A percentile compares a stretch with the other conserved stretches of the same genome.
Conservation (phyloP, 2,329 filamentous ascomycete genomes). For the Claviceps africana region DNA sequence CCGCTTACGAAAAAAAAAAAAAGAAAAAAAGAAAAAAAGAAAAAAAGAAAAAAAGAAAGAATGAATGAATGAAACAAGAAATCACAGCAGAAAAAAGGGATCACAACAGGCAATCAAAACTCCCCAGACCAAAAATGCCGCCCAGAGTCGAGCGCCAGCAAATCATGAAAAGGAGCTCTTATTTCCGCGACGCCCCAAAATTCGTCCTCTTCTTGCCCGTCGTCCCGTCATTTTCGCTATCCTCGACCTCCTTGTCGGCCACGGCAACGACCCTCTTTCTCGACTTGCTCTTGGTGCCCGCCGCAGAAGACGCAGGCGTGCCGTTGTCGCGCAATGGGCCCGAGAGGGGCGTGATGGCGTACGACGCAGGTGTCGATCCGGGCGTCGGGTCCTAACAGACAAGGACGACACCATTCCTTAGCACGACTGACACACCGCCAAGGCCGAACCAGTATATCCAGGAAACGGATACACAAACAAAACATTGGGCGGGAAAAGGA, state of each 20-base stretch:
- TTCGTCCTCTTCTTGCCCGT: constrained; percentile 41
- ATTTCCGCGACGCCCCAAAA: constrained; percentile 42
- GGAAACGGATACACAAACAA: no score
- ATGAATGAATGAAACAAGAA: neutral
- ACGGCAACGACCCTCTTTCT: constrained; percentile 28
- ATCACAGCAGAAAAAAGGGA: neutral
- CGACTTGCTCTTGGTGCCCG: constrained; percentile 35
- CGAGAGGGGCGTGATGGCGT: constrained; percentile 41
- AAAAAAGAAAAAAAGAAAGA: neutral
- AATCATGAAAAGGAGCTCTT: constrained; percentile 1
- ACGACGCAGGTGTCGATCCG: constrained; percentile 29
- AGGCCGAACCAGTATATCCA: neutral
- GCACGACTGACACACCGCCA: no score
- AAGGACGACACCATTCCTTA: neutral
- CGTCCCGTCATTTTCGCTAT: constrained; percentile 46
- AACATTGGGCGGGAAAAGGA: neutral
- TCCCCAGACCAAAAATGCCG: neutral
- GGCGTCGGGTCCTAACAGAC: constrained; percentile 26
- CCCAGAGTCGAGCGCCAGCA: neutral
- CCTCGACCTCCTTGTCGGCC: constrained; percentile 26
- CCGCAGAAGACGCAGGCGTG: constrained; percentile 42
- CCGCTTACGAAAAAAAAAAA: neutral
- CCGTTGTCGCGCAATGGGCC: constrained; percentile 36
- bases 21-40: neutral
- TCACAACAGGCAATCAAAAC: neutral